Evolutionary conservation across 2,329 filamentous ascomycete species (phyloP).

Genomic region (Sporothrix mexicana): DNA sequence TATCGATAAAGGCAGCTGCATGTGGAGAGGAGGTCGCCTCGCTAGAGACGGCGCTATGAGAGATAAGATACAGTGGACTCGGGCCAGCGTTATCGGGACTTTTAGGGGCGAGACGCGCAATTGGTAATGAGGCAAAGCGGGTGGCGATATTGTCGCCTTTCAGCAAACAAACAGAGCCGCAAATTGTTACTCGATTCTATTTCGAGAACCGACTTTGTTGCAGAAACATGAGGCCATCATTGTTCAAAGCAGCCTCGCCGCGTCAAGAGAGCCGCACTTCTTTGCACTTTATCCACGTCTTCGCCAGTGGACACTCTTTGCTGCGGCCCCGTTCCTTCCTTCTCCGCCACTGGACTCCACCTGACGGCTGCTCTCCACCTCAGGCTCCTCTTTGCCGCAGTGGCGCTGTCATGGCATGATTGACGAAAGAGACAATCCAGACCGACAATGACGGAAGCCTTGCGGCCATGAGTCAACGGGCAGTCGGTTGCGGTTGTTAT

Average conservation of each 20-base stretch:
- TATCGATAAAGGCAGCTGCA: neutral
- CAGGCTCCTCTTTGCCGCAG: conserved; percentile 11
- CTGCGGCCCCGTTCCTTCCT: neutral
- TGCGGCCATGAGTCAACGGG: conserved; percentile 10
- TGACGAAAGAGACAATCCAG: neutral
- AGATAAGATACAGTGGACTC: conserved; percentile 21
- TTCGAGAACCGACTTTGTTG: neutral
- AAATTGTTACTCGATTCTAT: neutral
- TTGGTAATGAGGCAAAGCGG: neutral
- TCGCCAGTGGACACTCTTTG: neutral
- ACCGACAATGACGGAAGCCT: neutral
- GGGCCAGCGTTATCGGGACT: neutral
- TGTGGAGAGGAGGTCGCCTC: neutral
- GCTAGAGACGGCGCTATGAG: conserved; percentile 2
- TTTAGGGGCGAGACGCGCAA: neutral
- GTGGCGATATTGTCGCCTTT: neutral
- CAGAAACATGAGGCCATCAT: neutral
- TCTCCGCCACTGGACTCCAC: neutral
- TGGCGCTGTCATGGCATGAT: neutral
- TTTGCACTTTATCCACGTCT: neutral
- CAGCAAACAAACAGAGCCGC: no score
- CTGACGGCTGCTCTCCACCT: conserved; percentile 6
- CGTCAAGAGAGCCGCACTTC: neutral
- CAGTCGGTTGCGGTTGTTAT: neutral
- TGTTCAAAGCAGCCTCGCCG: neutral